Percentiles rank a stretch among this genome's conserved stretches.
phyloP scores from a whole-genome alignment of 331 rosid genomes.

The Rhamnella rubrinervis region DNA sequence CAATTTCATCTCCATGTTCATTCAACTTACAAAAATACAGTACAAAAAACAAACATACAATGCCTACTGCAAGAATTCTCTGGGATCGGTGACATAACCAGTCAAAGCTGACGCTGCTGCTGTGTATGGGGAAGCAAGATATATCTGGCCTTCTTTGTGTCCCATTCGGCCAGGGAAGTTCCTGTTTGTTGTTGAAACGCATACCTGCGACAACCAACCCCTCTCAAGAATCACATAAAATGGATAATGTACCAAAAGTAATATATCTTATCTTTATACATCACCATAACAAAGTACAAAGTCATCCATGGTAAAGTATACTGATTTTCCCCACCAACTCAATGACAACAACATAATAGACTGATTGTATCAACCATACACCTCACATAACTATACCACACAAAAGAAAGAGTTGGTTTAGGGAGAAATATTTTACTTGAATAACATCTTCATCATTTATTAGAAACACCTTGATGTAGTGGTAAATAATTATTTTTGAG shows the following conservation, averaged over 20 bases:
- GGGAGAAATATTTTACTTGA: too few relatives aligned
- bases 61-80: conserved; percentile 80
- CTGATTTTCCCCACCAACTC: background rate
- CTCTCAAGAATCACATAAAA: background rate
- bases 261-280: background rate
- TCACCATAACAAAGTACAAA: background rate
- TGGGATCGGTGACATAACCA: conserved; percentile 87
- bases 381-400: too few relatives aligned
- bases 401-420: too few relatives aligned
- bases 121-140: conserved; percentile 90
- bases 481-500: background rate
- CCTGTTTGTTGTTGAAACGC: conserved; percentile 94
- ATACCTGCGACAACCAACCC: conserved; percentile 57
- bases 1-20: background rate
- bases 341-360: too few relatives aligned
- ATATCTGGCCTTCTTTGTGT: conserved; percentile 90
- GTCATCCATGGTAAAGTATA: background rate
- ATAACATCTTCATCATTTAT: too few relatives aligned
- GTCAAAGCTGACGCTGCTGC: conserved; percentile 99
- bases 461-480: background rate
- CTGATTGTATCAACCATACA: too few relatives aligned
- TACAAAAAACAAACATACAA: conserved; percentile 24
- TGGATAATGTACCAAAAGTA: background rate
- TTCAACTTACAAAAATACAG: conserved; percentile 15
- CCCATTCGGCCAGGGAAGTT: conserved; percentile 99